phyloP scores from a whole-genome alignment of 2,329 filamentous ascomycete genomes.

The Arthroderma sp. region DNA sequence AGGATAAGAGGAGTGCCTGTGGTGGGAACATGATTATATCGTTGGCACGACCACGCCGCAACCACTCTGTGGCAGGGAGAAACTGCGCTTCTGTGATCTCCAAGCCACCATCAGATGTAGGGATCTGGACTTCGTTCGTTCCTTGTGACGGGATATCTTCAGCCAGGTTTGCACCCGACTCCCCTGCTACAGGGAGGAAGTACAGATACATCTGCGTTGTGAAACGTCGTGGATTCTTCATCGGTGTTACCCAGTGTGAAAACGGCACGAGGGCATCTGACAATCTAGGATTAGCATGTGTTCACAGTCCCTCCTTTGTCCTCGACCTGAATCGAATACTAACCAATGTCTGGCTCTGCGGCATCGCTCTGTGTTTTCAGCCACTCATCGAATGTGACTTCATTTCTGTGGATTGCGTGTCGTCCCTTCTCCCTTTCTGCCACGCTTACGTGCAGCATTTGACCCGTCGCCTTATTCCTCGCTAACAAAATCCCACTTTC shows the following conservation, averaged over 20 bases:
- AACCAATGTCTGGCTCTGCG: conserved; percentile 46
- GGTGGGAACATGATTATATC: conserved; percentile 81
- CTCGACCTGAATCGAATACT: neutral
- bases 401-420: conserved; percentile 52
- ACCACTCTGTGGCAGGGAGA: conserved; percentile 55
- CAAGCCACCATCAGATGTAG: conserved; percentile 57
- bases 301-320: too few relatives aligned
- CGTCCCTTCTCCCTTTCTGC: conserved; percentile 52
- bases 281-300: neutral
- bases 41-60: conserved; percentile 47
- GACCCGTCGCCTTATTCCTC: conserved; percentile 23
- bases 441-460: conserved; percentile 49
- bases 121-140: conserved; percentile 50
- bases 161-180: conserved; percentile 19
- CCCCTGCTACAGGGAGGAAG: conserved; percentile 53
- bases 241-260: conserved; percentile 82
- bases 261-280: conserved; percentile 54
- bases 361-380: conserved; percentile 27
- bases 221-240: conserved; percentile 57
- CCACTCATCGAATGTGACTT: conserved; percentile 56
- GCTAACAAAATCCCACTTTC: conserved; percentile 83
- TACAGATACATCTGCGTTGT: conserved; percentile 97
- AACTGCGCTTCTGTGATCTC: conserved; percentile 68
- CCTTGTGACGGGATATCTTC: conserved; percentile 14
- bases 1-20: conserved; percentile 52